Evolutionary conservation across 345 rosid species (phyloP).

Genomic region (Hibiscus tridactylites): DNA sequence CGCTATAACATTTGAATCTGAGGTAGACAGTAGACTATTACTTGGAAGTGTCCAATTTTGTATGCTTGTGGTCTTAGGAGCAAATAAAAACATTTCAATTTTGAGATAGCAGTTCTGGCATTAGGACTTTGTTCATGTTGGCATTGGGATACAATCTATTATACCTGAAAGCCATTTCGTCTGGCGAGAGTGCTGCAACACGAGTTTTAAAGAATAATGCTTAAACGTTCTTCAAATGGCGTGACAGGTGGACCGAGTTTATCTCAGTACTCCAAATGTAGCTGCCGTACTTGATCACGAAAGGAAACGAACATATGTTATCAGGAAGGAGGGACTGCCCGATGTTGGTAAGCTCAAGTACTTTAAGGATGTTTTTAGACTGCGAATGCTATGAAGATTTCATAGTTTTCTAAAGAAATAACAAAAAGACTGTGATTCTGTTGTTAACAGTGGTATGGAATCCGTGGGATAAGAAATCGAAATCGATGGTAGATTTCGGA

Average conservation of each 20-base stretch:
- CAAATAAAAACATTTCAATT: background rate
- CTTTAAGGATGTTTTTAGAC: background rate
- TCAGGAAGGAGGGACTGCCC: conserved; percentile 67
- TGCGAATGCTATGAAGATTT: background rate
- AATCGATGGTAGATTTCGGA: conserved; percentile 63
- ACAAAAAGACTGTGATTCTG: background rate
- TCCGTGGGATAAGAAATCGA: conserved; percentile 96
- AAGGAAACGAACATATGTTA: conserved; percentile 56
- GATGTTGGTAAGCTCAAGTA: conserved; percentile 53
- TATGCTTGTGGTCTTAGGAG: background rate
- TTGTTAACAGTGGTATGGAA: conserved; percentile 72
- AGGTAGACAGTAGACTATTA: conserved; percentile 65
- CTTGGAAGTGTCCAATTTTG: background rate
- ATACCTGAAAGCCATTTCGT: background rate
- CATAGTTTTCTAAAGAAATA: background rate
- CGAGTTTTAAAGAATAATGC: background rate
- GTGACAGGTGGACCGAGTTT: conserved; percentile 71
- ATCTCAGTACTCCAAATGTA: conserved; percentile 53
- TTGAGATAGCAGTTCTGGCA: background rate
- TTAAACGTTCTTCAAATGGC: background rate
- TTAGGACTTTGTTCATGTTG: background rate
- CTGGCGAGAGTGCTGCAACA: background rate
- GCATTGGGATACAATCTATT: background rate
- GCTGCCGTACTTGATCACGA: conserved; percentile 74
- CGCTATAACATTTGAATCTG: conserved; percentile 79